Base-by-base conservation (phyloP, 441 rosid species). In the Mallotus japonicus region DNA sequence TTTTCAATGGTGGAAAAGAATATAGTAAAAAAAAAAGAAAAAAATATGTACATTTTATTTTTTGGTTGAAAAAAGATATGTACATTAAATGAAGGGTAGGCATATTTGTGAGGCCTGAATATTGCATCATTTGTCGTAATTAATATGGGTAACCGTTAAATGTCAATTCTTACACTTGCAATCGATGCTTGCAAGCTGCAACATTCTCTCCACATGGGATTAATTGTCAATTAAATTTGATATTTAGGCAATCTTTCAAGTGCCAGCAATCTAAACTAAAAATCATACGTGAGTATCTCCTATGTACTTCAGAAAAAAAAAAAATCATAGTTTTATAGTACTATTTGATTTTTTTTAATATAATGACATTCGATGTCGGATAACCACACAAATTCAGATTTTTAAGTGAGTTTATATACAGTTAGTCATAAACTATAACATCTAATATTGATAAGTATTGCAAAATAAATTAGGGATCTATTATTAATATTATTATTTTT, bases 81-180 rank as follows among this genome's bases (percentile, higher is more conserved):
- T 0, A 34, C 65, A 63, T 10, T 64, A 37, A 54, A 0, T 51
- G 50, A 32, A 16, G 24, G 5, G n/a, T 59, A 51, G 73, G 47
- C 22, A 69, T 68, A 24, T 22, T 13, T 64, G 59, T 15, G 61
- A 72, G 71, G 37, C 32, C 15, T 57, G 79, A 65, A 34, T 2
- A 76, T 61, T 54, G 79, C 60, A 44, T 44, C 9, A 24, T 57
- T 60, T 17, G 10, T 49, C 67, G 37, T 76, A 50, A 83, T 63
- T 42, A 80, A 71, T 58, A 72, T 62, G 80, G 65, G 62, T 37
- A 79, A 60, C 69, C 15, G 64, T 42, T 70, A 16, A 53, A 55
- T 60, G 50, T 55, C 65, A 20, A 59, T 76, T 63, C 42, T 75
- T 24, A 37, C 72, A 46, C 62, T 63, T 78, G n/a, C 76, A 58